phyloP scores from a whole-genome alignment of 2,329 filamentous ascomycete species.

The Magnaporthiopsis incrustans region DNA sequence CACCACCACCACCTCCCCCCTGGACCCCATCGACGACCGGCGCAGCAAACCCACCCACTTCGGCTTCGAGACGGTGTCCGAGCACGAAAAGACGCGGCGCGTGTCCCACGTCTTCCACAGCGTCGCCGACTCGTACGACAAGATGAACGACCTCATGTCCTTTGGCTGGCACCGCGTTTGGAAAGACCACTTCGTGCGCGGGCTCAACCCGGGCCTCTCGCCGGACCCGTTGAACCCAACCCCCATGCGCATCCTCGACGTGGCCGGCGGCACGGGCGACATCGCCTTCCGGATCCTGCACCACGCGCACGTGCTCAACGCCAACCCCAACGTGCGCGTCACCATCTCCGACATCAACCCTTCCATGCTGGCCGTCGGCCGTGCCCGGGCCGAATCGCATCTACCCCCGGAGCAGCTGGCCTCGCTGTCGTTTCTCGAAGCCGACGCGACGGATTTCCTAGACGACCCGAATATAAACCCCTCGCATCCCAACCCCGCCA shows the following conservation, averaged over 20 bases:
- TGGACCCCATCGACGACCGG: background rate
- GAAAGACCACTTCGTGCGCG: slow-evolving; percentile 95
- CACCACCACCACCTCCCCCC: background rate
- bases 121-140: slow-evolving; percentile 89
- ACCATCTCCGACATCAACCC: slow-evolving; percentile 95
- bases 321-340: slow-evolving; percentile 72
- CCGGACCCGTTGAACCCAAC: slow-evolving; percentile 33
- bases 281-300: slow-evolving; percentile 95
- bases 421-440: slow-evolving; percentile 70
- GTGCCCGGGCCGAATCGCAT: slow-evolving; percentile 59
- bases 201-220: slow-evolving; percentile 70
- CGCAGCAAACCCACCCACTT: slow-evolving; percentile 62
- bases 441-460: slow-evolving; percentile 75
- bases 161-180: slow-evolving; percentile 92
- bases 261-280: slow-evolving; percentile 94
- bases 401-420: slow-evolving; percentile 48
- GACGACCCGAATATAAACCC: background rate
- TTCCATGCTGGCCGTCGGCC: slow-evolving; percentile 84
- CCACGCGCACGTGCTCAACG: slow-evolving; percentile 73
- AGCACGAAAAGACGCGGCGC: slow-evolving; percentile 62
- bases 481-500: slow-evolving; percentile 47
- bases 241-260: slow-evolving; percentile 76
- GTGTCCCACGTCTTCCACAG: slow-evolving; percentile 90
- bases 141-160: slow-evolving; percentile 99
- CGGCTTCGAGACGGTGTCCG: slow-evolving; percentile 77